These are phyloP conservation scores for Blastocystis sp. DNA, from an alignment of 352 stramenopile genomes.

Conservation along the genomic window DNA sequence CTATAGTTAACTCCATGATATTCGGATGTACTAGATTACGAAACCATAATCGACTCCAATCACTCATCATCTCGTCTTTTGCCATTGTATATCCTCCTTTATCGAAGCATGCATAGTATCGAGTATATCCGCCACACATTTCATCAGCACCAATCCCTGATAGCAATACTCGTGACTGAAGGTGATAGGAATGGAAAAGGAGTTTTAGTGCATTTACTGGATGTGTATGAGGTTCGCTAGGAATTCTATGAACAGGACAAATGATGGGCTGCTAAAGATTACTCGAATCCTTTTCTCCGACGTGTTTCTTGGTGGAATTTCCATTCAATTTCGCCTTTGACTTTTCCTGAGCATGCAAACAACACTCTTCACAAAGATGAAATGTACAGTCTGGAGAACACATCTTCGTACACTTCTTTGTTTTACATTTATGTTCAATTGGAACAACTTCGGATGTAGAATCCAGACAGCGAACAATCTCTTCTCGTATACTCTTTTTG, in stretches of 20 bases:
- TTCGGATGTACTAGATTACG: background rate
- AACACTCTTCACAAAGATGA: background rate
- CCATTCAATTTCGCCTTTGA: background rate
- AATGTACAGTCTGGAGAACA: background rate
- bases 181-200: background rate
- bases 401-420: background rate
- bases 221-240: background rate
- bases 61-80: background rate
- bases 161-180: conserved; percentile 8
- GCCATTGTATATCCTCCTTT: conserved; percentile 71
- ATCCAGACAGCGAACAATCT: background rate
- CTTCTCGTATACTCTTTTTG: background rate
- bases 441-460: background rate
- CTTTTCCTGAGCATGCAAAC: background rate
- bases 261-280: no score
- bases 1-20: background rate
- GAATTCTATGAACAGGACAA: background rate
- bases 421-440: conserved; percentile 3
- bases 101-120: background rate
- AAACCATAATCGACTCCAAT: conserved; percentile 39
- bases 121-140: conserved; percentile 19
- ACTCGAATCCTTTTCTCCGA: background rate
- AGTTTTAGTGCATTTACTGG: background rate
- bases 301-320: background rate
- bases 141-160: conserved; percentile 48